Evolutionary conservation across 108 stramenopile genomes (phyloP), one percentile per base, ranked within the genome.

Genomic region (Schizochytrium sp.): DNA sequence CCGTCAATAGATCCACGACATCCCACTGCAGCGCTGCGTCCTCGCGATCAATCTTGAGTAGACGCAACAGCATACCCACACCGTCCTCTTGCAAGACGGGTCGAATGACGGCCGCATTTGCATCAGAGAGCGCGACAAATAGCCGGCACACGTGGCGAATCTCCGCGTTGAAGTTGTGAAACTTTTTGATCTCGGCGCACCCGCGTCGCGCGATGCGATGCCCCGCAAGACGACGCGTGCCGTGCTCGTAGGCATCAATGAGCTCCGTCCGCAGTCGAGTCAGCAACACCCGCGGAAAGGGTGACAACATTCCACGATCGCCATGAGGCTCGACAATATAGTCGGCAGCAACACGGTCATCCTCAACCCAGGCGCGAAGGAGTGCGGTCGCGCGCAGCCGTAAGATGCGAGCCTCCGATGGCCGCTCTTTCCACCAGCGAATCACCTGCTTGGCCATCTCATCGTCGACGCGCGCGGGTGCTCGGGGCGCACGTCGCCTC

Each of bases 61-160:
- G 41, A 10, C 63, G 25, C 25, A 69, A 23, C 63, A 69, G 63
- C 63, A 69, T 69, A 23, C 41, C 63, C 8, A 69, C 63, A 12
- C 76, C 76, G 48, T 83, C 48, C 76, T 83, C 76, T 45, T 83
- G 76, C 76, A 83, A 23, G 6, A 83, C 51, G 1, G 76, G 76
- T 6, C 76, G 45, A 16, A 53, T 83, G 19, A 83, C 76, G n/a
- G 76, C 44, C 25, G 51, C 6, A 34, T 53, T 83, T 16, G 25
- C 25, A 14, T 83, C 76, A 45, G 76, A 47, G 25, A 83, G 45
- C 6, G 4, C 14, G 1, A 25, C 76, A 18, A 53, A 83, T 21
- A 83, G 76, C n/a, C 76, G 6, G 25, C 45, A 83, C 25, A 23
- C 45, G 6, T 53, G n/a, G 25, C 45, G 51, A 12, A 83, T 53